These are phyloP conservation scores for Chlorella sorokiniana DNA, from an alignment of 139 green algal genomes.

Conservation along the genomic window DNA sequence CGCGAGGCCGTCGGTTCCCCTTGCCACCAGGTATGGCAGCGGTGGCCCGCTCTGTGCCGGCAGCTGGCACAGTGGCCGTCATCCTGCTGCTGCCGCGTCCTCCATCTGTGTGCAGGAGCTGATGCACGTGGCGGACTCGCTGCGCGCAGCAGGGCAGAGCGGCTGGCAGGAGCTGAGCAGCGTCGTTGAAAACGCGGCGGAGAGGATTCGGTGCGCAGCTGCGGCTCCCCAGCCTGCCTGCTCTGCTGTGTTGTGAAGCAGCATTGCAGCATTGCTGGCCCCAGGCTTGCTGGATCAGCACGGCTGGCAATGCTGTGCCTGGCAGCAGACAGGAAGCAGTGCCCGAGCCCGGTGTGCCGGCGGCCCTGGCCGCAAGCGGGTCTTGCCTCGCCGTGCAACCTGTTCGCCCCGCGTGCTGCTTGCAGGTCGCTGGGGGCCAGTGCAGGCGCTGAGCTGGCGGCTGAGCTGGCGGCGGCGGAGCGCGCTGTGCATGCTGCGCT, in stretches of 20 bases:
- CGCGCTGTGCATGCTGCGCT: conserved; percentile 1
- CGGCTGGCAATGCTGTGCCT: too few species aligned
- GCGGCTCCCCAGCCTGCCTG: background rate
- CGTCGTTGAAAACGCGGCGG: background rate
- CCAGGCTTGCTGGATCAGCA: too few species aligned
- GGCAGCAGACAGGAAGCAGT: too few species aligned
- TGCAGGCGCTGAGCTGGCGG: background rate
- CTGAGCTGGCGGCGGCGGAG: conserved; percentile 12
- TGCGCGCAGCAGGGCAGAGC: background rate
- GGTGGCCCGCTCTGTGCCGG: too few species aligned
- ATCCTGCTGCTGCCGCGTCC: background rate
- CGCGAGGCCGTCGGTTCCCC: too few species aligned
- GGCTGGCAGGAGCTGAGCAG: conserved; percentile 25
- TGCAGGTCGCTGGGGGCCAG: conserved; percentile 9
- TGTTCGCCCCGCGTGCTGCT: too few species aligned
- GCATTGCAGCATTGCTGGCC: too few species aligned
- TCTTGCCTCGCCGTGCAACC: too few species aligned
- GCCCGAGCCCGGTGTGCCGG: too few species aligned
- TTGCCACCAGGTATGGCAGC: too few species aligned
- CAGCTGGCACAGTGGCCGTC: too few species aligned
- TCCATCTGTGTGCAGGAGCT: conserved; percentile 9
- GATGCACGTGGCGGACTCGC: background rate
- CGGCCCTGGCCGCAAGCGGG: too few species aligned
- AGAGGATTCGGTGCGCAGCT: background rate
- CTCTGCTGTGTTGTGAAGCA: background rate